Conservation (phyloP, 345 rosid genomes). For the Pistacia atlantica region DNA sequence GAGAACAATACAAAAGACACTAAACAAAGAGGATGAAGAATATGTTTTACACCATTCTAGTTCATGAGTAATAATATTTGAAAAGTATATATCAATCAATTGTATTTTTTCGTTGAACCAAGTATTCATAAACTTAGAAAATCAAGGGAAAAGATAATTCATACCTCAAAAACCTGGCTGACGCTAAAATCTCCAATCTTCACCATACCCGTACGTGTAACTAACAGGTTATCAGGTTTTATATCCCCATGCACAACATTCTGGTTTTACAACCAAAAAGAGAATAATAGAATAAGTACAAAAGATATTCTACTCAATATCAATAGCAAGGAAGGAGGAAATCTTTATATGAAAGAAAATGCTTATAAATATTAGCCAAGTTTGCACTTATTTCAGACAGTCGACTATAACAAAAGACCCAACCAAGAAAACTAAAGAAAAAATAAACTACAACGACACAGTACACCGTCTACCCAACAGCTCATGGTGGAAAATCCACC, state of each 20-base stretch:
- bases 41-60: not conserved
- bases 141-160: conserved; percentile 12
- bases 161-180: conserved; percentile 96
- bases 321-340: not conserved
- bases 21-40: not conserved
- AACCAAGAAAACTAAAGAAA: not conserved
- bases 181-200: conserved; percentile 99
- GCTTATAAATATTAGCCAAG: not conserved
- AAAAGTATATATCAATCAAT: not conserved
- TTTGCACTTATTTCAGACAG: not conserved
- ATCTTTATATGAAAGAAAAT: not conserved
- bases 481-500: not conserved
- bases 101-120: not conserved
- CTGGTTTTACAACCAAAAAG: conserved; percentile 40
- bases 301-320: conserved; percentile 1
- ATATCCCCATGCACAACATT: conserved; percentile 96
- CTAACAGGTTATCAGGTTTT: conserved; percentile 96
- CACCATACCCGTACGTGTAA: conserved; percentile 71
- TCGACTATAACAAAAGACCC: not conserved
- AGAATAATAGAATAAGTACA: conserved; percentile 2
- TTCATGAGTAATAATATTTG: not conserved
- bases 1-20: not conserved
- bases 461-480: not conserved
- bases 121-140: not conserved
- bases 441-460: not conserved